Percentiles rank a stretch among this genome's conserved stretches.
Evolutionary conservation across 495 filamentous ascomycete species (phyloP).

Genomic region (Penicillium herquei): DNA sequence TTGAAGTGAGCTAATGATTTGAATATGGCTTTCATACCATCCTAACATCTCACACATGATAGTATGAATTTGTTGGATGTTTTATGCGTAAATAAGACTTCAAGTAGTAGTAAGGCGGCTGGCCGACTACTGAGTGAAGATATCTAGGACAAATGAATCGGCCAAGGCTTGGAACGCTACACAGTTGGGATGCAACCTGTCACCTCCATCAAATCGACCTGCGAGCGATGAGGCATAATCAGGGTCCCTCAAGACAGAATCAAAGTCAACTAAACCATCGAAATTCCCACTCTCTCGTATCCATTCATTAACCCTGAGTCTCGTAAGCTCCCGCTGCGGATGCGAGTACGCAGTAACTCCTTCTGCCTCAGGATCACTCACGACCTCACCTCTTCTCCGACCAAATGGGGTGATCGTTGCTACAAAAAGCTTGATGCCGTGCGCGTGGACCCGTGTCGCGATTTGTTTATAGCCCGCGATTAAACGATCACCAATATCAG

Average conservation of each 20-base stretch:
- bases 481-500: constrained; percentile 47
- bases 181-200: constrained; percentile 71
- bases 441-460: constrained; percentile 52
- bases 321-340: constrained; percentile 53
- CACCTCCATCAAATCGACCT: constrained; percentile 59
- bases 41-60: no score
- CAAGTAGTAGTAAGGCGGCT: no score
- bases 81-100: no score
- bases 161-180: constrained; percentile 62
- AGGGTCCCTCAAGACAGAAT: constrained; percentile 53
- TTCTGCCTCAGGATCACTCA: constrained; percentile 26
- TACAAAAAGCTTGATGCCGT: constrained; percentile 56
- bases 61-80: no score
- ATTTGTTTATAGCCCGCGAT: constrained; percentile 59
- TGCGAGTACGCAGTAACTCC: constrained; percentile 48
- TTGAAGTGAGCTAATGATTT: no score
- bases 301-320: constrained; percentile 61
- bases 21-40: no score
- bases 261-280: constrained; percentile 65
- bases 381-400: constrained; percentile 16
- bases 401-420: constrained; percentile 71
- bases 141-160: constrained; percentile 54
- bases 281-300: constrained; percentile 58
- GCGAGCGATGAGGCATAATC: constrained; percentile 41
- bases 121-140: constrained; percentile 35